Evolutionary conservation across 2,329 filamentous ascomycete genomes (phyloP).

Genomic region (Aschersonia sp.): DNA sequence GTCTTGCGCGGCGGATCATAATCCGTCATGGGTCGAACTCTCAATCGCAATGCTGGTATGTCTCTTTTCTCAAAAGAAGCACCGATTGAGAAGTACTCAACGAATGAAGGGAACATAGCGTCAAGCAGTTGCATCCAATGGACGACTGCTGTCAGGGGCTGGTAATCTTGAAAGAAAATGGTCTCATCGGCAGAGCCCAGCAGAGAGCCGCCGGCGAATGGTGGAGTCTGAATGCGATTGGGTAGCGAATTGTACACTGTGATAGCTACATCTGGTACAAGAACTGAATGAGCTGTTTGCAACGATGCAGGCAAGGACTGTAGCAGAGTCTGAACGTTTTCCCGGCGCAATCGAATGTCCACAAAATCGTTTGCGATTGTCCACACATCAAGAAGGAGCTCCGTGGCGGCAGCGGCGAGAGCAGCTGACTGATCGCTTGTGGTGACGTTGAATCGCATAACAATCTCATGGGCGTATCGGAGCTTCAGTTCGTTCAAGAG

Average conservation of each 20-base stretch:
- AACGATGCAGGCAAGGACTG: conserved; percentile 64
- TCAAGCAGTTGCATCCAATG: conserved; percentile 85
- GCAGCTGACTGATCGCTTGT: conserved; percentile 52
- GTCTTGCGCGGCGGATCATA: conserved; percentile 47
- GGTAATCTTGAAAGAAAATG: conserved; percentile 86
- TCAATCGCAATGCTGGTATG: conserved; percentile 69
- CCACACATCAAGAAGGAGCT: conserved; percentile 83
- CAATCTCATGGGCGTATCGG: conserved; percentile 66
- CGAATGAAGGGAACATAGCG: conserved; percentile 77
- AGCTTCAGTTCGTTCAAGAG: conserved; percentile 19
- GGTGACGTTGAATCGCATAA: conserved; percentile 73
- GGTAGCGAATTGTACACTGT: conserved; percentile 47
- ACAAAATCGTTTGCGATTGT: conserved; percentile 68
- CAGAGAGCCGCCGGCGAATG: conserved; percentile 1
- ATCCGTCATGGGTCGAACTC: conserved; percentile 33
- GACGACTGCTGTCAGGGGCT: conserved; percentile 66
- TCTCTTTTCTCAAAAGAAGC: conserved; percentile 76
- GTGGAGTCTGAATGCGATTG: conserved; percentile 5
- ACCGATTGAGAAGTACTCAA: conserved; percentile 63
- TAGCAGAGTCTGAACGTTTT: conserved; percentile 65
- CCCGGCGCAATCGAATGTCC: conserved; percentile 65
- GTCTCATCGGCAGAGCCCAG: conserved; percentile 36
- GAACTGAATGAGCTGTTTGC: conserved; percentile 52
- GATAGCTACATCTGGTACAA: conserved; percentile 69
- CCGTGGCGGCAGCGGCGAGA: conserved; percentile 56